Base-by-base conservation (phyloP, 768 basidiomycete species). In the Asterophora parasitica region DNA sequence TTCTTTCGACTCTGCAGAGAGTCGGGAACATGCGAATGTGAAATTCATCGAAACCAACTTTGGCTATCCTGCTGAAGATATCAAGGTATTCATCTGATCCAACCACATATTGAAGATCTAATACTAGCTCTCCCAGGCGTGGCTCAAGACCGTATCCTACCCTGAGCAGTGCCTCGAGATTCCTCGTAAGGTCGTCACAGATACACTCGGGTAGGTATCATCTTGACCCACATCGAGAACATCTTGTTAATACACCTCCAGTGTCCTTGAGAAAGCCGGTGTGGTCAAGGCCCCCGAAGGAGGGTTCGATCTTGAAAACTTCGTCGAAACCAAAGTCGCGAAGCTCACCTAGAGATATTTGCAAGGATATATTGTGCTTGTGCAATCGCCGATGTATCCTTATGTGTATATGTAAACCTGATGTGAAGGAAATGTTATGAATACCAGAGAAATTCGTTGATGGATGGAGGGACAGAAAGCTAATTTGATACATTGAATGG, bases 131-230 rank as follows among this genome's bases (percentile, higher is more conserved):
- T 48, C 33, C n/a, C 33, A 88, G 88, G 82, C 83, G 16, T 95
- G 92, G 93, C 70, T 94, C 54, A 69, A 76, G 58, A 87, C 86
- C 4, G 92, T 94, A 15, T 71, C 68, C 3, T 95, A 92, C 63
- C 83, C 89, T 3, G 53, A 71, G 9, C 76, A 83, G 58, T 86
- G 90, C 55, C 64, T 73, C 1, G 69, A 66, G 30, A 83, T 94
- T 37, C 77, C 85, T 6, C 67, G 65, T n/a, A 65, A 76, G 26
- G 82, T 91, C 12, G 74, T 95, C 11, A 61, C 63, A 5, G 76
- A 88, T 33, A 93, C 92, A 0, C 66, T 94, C 7, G 69, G 70
- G 89, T 88, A 61, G 60, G 80, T 60, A 7, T 10, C 17, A 27
- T 13, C 8, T 7, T 31, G 9, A 31, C 4, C 8, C 8, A 1